Evolutionary conservation across 495 filamentous ascomycete species (phyloP).

Genomic region (Podospora fimiseda): DNA sequence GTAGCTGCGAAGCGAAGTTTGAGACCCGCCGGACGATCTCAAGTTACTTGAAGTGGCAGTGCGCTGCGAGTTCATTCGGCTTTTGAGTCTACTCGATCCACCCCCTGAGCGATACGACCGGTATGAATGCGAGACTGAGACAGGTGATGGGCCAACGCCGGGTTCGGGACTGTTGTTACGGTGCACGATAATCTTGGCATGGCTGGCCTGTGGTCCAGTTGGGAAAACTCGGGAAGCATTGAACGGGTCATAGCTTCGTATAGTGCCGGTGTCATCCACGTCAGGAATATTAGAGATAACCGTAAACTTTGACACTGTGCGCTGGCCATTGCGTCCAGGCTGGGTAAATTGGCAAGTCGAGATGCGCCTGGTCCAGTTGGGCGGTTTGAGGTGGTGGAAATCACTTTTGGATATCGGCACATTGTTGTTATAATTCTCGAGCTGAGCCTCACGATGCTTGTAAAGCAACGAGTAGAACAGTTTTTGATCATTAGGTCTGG

Average conservation of each 20-base stretch:
- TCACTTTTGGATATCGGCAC: slow-evolving; percentile 78
- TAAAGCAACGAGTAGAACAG: slow-evolving; percentile 81
- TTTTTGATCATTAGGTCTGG: slow-evolving; percentile 78
- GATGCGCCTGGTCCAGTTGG: slow-evolving; percentile 40
- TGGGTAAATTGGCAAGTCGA: slow-evolving; percentile 47
- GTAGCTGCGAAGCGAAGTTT: slow-evolving; percentile 56
- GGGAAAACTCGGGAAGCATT: slow-evolving; percentile 56
- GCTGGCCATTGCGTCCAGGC: slow-evolving; percentile 35
- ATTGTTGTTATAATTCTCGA: slow-evolving; percentile 75
- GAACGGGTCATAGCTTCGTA: slow-evolving; percentile 74
- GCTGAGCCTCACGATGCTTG: slow-evolving; percentile 69
- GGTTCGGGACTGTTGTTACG: slow-evolving; percentile 33
- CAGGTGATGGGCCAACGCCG: slow-evolving; percentile 4
- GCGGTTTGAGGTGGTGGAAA: slow-evolving; percentile 68
- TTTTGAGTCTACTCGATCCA: slow-evolving; percentile 16
- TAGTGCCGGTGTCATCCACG: slow-evolving; percentile 28
- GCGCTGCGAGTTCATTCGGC: slow-evolving; percentile 16
- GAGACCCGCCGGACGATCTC: slow-evolving; percentile 38
- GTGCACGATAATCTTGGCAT: slow-evolving; percentile 62
- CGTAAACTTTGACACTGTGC: slow-evolving; percentile 62
- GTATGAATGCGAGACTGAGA: slow-evolving; percentile 18
- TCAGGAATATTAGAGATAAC: slow-evolving; percentile 55
- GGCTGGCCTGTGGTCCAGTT: slow-evolving; percentile 30
- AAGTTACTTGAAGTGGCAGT: slow-evolving; percentile 16
- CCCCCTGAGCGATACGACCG: slow-evolving; percentile 19